phyloP scores from a whole-genome alignment of 1,139 yeast genomes.

The Lodderomyces orthopsilosis region DNA sequence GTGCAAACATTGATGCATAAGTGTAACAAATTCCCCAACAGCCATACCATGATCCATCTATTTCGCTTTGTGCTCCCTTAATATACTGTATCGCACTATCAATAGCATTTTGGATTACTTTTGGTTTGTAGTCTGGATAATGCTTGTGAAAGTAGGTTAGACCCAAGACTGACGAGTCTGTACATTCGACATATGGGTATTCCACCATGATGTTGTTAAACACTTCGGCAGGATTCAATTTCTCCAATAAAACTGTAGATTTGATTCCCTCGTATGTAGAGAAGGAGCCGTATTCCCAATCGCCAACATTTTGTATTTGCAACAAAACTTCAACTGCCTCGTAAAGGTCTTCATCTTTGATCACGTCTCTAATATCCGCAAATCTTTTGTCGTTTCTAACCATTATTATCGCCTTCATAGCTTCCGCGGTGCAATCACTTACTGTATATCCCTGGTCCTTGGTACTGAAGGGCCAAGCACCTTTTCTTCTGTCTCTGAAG shows the following conservation, averaged over 20 bases:
- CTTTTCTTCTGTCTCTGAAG: constrained; percentile 78
- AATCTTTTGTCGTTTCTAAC: constrained; percentile 63
- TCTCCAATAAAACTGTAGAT: constrained; percentile 74
- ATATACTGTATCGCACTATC: constrained; percentile 73
- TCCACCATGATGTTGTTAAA: constrained; percentile 98
- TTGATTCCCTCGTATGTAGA: constrained; percentile 87
- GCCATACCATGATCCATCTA: constrained; percentile 97
- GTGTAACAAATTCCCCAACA: constrained; percentile 98
- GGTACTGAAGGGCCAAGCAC: constrained; percentile 98
- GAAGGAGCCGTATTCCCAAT: constrained; percentile 85
- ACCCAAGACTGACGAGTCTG: constrained; percentile 92
- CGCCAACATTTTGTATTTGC: constrained; percentile 69
- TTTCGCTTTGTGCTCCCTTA: constrained; percentile 53
- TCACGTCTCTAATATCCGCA: constrained; percentile 28
- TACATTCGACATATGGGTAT: constrained; percentile 96
- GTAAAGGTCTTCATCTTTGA: constrained; percentile 38
- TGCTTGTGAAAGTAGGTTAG: constrained; percentile 70
- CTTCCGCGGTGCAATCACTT: constrained; percentile 96
- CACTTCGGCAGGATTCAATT: constrained; percentile 93
- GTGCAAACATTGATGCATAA: constrained; percentile 97
- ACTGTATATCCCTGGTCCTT: constrained; percentile 96
- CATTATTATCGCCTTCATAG: constrained; percentile 91
- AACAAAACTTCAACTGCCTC: constrained; percentile 68
- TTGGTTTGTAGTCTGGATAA: constrained; percentile 60
- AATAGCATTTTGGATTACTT: constrained; percentile 66